These are phyloP conservation scores for Trifolium repens DNA, from an alignment of 306 rosid species.

Conservation along the genomic window DNA sequence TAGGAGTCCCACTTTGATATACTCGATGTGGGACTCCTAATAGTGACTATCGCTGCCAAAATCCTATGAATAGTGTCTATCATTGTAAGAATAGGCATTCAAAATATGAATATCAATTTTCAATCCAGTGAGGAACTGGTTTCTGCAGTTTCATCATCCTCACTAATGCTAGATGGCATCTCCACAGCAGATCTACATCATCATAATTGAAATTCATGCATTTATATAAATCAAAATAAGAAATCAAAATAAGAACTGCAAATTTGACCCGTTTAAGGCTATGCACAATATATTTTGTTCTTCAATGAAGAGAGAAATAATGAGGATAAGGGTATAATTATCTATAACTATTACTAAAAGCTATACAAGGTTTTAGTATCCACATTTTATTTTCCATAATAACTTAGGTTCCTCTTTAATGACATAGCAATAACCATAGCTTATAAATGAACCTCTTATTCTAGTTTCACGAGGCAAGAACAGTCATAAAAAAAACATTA, in stretches of 20 bases:
- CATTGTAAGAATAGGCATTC: slow-evolving; percentile 16
- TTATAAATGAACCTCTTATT: too few species aligned
- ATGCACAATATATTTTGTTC: not conserved
- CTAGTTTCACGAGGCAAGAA: too few species aligned
- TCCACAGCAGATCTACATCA: slow-evolving; percentile 66
- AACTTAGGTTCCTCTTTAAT: too few species aligned
- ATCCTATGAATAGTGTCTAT: slow-evolving; percentile 15
- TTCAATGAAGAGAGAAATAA: not conserved
- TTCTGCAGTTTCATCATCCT: slow-evolving; percentile 75
- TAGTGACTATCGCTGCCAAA: slow-evolving; percentile 23
- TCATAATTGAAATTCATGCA: slow-evolving; percentile 5
- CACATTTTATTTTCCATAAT: too few species aligned
- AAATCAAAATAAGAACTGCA: slow-evolving; percentile 8
- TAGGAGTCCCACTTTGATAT: too few species aligned
- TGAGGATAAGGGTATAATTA: too few species aligned
- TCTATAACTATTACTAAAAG: too few species aligned
- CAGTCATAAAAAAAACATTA: too few species aligned
- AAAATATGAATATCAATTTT: slow-evolving; percentile 42
- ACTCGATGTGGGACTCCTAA: too few species aligned
- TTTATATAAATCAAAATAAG: slow-evolving; percentile 14
- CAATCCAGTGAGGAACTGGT: slow-evolving; percentile 72
- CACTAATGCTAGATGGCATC: slow-evolving; percentile 76
- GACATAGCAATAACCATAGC: too few species aligned
- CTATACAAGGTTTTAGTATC: too few species aligned
- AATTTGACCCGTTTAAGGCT: slow-evolving; percentile 1